These are phyloP conservation scores for Penicillium sp. DNA, from an alignment of 2,329 filamentous ascomycete genomes.

Conservation along the genomic window DNA sequence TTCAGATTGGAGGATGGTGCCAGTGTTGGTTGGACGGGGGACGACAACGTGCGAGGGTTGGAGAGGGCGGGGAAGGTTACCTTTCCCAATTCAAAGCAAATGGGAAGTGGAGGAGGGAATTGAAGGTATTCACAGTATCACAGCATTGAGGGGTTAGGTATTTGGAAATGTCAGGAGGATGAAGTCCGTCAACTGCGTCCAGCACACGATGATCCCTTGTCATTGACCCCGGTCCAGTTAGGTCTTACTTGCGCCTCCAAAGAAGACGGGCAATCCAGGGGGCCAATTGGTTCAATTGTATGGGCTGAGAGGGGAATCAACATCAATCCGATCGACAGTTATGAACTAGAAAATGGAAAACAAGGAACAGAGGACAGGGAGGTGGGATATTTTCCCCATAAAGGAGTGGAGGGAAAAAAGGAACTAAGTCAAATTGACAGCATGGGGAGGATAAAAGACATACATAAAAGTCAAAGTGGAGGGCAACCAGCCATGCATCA, in stretches of 20 bases:
- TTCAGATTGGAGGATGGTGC: slow-evolving; percentile 30
- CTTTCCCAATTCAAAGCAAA: slow-evolving; percentile 1
- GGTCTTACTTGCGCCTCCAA: background rate
- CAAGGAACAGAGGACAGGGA: slow-evolving; percentile 13
- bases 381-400: slow-evolving; percentile 4
- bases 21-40: slow-evolving; percentile 27
- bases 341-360: slow-evolving; percentile 12
- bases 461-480: slow-evolving; percentile 31
- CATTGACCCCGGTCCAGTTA: background rate
- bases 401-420: slow-evolving; percentile 1
- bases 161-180: background rate
- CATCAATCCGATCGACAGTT: slow-evolving; percentile 9
- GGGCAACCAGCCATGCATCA: slow-evolving; percentile 24
- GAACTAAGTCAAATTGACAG: slow-evolving; percentile 17
- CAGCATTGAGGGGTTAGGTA: background rate
- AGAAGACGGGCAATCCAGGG: background rate
- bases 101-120: slow-evolving; percentile 4
- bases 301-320: background rate
- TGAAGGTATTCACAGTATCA: slow-evolving; percentile 9
- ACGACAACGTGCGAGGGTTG: slow-evolving; percentile 13
- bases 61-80: slow-evolving; percentile 7
- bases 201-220: background rate
- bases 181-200: background rate
- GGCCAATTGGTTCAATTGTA: background rate
- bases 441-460: slow-evolving; percentile 16